phyloP scores from a whole-genome alignment of 2,329 filamentous ascomycete species.

The Penicillium sp. region DNA sequence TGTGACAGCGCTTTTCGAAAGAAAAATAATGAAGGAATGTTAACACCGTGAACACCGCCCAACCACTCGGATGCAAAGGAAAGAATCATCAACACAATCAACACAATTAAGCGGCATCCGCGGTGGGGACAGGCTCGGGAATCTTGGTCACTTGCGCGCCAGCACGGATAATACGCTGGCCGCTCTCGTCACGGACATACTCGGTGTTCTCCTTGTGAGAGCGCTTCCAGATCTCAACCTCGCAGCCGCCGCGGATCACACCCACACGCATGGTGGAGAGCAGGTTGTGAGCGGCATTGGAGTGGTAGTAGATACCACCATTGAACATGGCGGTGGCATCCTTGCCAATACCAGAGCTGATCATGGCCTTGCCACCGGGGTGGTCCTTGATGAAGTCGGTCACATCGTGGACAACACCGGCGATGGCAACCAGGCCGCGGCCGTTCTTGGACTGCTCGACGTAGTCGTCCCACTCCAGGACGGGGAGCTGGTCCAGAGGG shows the following conservation, averaged over 20 bases:
- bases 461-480: conserved; percentile 84
- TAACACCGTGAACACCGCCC: conserved; percentile 20
- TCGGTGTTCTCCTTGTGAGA: conserved; percentile 78
- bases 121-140: conserved; percentile 75
- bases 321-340: conserved; percentile 91
- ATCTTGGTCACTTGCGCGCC: conserved; percentile 86
- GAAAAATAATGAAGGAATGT: conserved; percentile 8
- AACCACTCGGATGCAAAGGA: conserved; percentile 31
- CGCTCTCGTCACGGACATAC: conserved; percentile 78
- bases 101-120: conserved; percentile 69
- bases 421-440: conserved; percentile 74
- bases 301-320: conserved; percentile 86
- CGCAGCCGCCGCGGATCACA: conserved; percentile 82
- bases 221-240: conserved; percentile 93
- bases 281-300: conserved; percentile 86
- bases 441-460: conserved; percentile 76
- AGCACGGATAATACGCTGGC: conserved; percentile 82
- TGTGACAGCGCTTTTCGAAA: conserved; percentile 25
- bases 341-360: conserved; percentile 80
- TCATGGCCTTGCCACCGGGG: conserved; percentile 87
- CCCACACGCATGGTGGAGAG: conserved; percentile 86
- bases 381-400: conserved; percentile 85
- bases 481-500: conserved; percentile 80
- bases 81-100: conserved; percentile 19
- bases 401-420: conserved; percentile 84